Percentiles rank a stretch among this genome's conserved stretches.
These are phyloP conservation scores for Blastomyces parvus DNA, from an alignment of 2,329 filamentous ascomycete genomes.

Conservation along the genomic window DNA sequence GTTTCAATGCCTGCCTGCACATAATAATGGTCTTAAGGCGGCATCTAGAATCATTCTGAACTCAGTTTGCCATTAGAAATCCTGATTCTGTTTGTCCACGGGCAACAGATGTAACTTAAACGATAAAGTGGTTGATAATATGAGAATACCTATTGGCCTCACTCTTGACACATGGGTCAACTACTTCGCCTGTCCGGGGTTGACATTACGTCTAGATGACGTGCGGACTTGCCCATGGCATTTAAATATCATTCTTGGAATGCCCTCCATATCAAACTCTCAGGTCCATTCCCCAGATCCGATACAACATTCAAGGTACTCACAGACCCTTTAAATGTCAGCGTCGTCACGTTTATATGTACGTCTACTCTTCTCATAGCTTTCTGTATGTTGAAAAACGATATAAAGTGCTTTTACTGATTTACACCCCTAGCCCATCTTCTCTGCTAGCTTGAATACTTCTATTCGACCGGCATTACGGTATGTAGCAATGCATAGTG, in stretches of 20 bases:
- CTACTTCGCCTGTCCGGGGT: not conserved
- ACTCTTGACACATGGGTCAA: not conserved
- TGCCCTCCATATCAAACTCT: not conserved
- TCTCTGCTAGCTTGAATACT: not conserved
- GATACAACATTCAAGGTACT: not conserved
- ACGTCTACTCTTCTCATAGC: not conserved
- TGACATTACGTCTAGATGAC: not conserved
- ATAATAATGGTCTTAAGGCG: not conserved
- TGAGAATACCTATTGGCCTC: not conserved
- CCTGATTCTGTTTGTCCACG: not conserved
- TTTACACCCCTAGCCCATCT: not conserved
- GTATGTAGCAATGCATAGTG: not conserved
- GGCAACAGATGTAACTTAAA: not conserved
- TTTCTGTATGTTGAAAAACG: not conserved
- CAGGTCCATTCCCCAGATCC: not conserved
- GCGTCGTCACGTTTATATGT: not conserved
- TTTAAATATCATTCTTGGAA: not conserved
- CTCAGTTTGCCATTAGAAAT: not conserved
- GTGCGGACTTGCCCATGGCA: not conserved
- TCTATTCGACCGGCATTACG: not conserved
- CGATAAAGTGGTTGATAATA: not conserved
- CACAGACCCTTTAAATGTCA: not conserved
- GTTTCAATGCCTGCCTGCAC: not conserved
- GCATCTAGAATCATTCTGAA: not conserved
- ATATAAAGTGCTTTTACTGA: not conserved